phyloP scores from a whole-genome alignment of 192 early-diverging fungal species.

The Podila clonocystis region DNA sequence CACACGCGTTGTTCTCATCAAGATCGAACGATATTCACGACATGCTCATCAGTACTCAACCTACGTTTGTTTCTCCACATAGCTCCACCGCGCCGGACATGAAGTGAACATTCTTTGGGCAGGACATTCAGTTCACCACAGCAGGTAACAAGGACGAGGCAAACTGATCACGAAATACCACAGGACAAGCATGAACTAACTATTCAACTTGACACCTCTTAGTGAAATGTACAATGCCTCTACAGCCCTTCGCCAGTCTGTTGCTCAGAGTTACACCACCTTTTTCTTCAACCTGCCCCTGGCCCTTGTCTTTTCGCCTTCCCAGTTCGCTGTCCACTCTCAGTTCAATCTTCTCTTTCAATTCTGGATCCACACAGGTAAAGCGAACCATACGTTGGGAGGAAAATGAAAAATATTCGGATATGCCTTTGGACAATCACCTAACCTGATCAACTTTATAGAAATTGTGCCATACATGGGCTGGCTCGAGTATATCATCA shows the following conservation, averaged over 20 bases:
- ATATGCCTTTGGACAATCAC: not conserved
- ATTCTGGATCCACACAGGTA: slow-evolving; percentile 57
- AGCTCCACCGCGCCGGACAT: slow-evolving; percentile 67
- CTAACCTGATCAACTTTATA: slow-evolving; percentile 14
- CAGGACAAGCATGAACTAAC: no score
- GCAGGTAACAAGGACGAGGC: slow-evolving; percentile 16
- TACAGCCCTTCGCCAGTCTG: slow-evolving; percentile 63
- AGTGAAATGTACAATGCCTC: slow-evolving; percentile 67
- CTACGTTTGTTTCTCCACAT: slow-evolving; percentile 25
- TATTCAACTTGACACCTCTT: not conserved
- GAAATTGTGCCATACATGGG: slow-evolving; percentile 63
- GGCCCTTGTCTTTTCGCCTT: slow-evolving; percentile 63
- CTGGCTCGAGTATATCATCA: slow-evolving; percentile 67
- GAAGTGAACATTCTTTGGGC: slow-evolving; percentile 72
- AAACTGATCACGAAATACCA: no score
- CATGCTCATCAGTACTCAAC: not conserved
- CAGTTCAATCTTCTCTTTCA: slow-evolving; percentile 65
- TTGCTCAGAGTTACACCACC: slow-evolving; percentile 60
- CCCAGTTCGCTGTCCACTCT: slow-evolving; percentile 61
- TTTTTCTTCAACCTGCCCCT: slow-evolving; percentile 65
- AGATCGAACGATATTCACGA: not conserved
- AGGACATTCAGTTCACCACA: slow-evolving; percentile 56
- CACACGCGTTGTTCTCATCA: not conserved
- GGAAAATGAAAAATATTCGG: not conserved
- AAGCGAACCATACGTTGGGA: not conserved